These are phyloP conservation scores for Corinectria fuckeliana DNA, from an alignment of 2,329 filamentous ascomycete genomes.

Conservation along the genomic window DNA sequence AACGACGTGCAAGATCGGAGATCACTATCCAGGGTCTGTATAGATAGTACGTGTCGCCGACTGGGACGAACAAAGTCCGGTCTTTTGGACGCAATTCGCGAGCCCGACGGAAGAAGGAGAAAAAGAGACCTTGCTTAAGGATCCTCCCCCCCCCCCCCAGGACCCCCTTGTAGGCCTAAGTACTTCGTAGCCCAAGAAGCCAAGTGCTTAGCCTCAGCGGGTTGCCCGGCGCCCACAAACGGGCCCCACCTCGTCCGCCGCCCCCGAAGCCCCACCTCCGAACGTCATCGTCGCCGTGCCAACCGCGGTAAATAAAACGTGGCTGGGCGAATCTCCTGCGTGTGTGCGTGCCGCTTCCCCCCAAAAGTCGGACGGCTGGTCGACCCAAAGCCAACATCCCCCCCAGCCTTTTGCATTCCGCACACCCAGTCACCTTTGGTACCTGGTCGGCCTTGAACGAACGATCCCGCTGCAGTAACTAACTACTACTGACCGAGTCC, in stretches of 20 bases:
- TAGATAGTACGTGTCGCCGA: background rate
- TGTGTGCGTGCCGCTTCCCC: slow-evolving; percentile 20
- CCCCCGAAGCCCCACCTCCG: slow-evolving; percentile 25
- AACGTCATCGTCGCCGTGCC: slow-evolving; percentile 35
- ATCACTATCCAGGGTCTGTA: slow-evolving; percentile 26
- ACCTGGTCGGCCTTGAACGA: slow-evolving; percentile 1
- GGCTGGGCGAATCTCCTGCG: slow-evolving; percentile 27
- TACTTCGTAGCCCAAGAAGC: background rate
- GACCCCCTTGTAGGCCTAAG: no score
- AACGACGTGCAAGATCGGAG: slow-evolving; percentile 25
- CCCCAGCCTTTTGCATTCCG: slow-evolving; percentile 34
- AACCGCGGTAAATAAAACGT: slow-evolving; percentile 38
- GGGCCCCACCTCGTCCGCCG: background rate
- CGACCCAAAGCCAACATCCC: slow-evolving; percentile 22
- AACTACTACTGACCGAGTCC: background rate
- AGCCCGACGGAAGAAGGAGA: background rate
- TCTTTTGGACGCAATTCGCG: no score
- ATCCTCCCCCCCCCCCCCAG: slow-evolving; percentile 6
- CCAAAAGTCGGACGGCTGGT: slow-evolving; percentile 37
- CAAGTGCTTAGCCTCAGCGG: slow-evolving; percentile 20
- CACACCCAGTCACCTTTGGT: slow-evolving; percentile 12
- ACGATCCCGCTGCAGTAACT: background rate
- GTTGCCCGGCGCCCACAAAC: slow-evolving; percentile 32
- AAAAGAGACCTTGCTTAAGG: background rate
- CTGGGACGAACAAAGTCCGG: background rate